These are phyloP conservation scores for Mortierella sp. DNA, from an alignment of 371 early-diverging fungal species.

Conservation along the genomic window DNA sequence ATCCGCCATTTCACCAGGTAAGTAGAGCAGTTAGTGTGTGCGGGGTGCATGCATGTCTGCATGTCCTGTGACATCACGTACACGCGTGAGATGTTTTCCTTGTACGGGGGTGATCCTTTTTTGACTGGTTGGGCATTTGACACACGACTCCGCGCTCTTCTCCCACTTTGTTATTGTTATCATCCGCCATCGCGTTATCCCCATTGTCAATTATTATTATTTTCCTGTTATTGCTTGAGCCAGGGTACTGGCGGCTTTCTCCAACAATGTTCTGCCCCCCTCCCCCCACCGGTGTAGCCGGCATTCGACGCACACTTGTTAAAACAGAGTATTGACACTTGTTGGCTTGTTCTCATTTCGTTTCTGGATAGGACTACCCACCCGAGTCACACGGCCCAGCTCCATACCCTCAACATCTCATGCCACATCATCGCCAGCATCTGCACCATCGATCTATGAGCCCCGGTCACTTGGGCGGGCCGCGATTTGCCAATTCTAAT, in stretches of 20 bases:
- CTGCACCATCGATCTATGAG: constrained; percentile 44
- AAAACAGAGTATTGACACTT: no score
- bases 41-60: no score
- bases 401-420: constrained; percentile 14
- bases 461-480: constrained; percentile 39
- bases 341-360: not conserved
- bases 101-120: no score
- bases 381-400: constrained; percentile 15
- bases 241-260: no score
- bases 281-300: no score
- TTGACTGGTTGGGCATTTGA: no score
- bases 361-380: constrained; percentile 31
- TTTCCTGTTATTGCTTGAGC: no score
- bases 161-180: not conserved
- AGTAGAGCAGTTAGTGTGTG: not conserved
- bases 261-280: no score
- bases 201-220: no score
- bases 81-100: not conserved
- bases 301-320: no score
- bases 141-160: not conserved
- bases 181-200: no score
- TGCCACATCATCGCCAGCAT: constrained; percentile 4
- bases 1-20: constrained; percentile 36
- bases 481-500: constrained; percentile 46
- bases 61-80: not conserved